Base-by-base conservation (phyloP, 371 early-diverging fungal genomes). In the Scutellospora calospora region DNA sequence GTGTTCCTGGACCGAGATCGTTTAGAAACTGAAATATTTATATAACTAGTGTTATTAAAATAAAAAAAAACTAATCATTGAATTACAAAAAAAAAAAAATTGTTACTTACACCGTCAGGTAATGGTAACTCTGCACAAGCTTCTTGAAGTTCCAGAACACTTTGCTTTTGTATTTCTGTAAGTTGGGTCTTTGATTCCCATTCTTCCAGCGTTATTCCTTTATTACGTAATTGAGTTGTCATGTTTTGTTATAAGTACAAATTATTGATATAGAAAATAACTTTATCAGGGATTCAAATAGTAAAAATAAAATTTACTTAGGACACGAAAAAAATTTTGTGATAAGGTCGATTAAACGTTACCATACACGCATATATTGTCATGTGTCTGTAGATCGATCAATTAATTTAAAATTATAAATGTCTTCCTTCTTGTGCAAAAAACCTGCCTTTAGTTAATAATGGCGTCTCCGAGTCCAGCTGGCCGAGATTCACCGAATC, bases 181-280 rank as follows among this genome's bases (percentile, higher is more conserved):
- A 94, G 82, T 11, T 86, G 87, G 4, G 91, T 88, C 59, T 89
- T 90, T 41, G 89, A 85, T 75, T 94, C 94, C 93, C 93, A 94
- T 73, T 93, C 91, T 74, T 92, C 92, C 41, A 91, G 62, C 5
- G 88, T 87, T 22, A 88, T 86, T 14, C 85, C 84, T 33, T 86
- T 79, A 59, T 59, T 41, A 41, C 59, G 77, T 27, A 41, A 49
- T 69, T 11, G 59, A 49, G 49, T 14, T 49, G 49, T 49, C 49
- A 49, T 49, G 49, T 49, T 49, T 49, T 16, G 16, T 9, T 49
- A 49, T 49, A 49, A 49, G 16, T 49, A 49, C 49, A 49, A 49
- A 49, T 49, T 49, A 49, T 49, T 16, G 12, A 16, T 14, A 14
- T 16, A 14, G 11, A 16, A 9, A 49, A 16, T 49, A 8, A n/a